Conservation (phyloP, 148 eudicot species). For the Limonium bicolor region DNA sequence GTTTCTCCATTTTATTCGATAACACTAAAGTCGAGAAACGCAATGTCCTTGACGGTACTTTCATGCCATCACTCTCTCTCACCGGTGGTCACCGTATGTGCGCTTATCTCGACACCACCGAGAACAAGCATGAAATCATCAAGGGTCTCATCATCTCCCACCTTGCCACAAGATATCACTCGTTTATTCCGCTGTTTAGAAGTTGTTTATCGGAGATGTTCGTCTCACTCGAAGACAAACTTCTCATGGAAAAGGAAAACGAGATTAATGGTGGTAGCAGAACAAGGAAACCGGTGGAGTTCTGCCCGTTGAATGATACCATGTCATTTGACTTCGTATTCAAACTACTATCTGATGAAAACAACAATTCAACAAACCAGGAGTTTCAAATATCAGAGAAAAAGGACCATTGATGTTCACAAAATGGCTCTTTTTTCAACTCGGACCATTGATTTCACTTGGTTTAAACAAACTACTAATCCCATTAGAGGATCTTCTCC, state of each 20-base stretch:
- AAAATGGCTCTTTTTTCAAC: slow-evolving; percentile 29
- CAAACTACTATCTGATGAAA: slow-evolving; percentile 22
- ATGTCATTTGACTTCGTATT: slow-evolving; percentile 38
- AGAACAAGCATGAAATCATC: slow-evolving; percentile 25
- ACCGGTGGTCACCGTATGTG: slow-evolving; percentile 44
- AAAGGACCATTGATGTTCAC: slow-evolving; percentile 17
- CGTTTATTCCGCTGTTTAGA: slow-evolving; percentile 22
- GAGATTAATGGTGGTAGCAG: too few species aligned
- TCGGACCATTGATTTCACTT: slow-evolving; percentile 26
- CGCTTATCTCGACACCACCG: slow-evolving; percentile 53
- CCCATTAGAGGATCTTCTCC: slow-evolving; percentile 28
- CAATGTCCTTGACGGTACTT: slow-evolving; percentile 46
- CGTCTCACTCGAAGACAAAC: slow-evolving; percentile 16
- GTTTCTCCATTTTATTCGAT: slow-evolving; percentile 50
- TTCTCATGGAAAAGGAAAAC: slow-evolving; percentile 8
- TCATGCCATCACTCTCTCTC: slow-evolving; percentile 36
- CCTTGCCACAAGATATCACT: slow-evolving; percentile 10
- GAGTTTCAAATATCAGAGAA: slow-evolving; percentile 3
- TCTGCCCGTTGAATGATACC: slow-evolving; percentile 18
- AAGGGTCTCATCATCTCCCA: slow-evolving; percentile 18
- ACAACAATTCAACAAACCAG: slow-evolving; percentile 9
- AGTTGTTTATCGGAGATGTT: slow-evolving; percentile 12
- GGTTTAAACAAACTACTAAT: slow-evolving; percentile 29
- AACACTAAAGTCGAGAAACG: slow-evolving; percentile 42
- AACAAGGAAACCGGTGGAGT: not conserved